These are phyloP conservation scores for Terana coerulea DNA, from an alignment of 768 basidiomycete species.

Conservation along the genomic window DNA sequence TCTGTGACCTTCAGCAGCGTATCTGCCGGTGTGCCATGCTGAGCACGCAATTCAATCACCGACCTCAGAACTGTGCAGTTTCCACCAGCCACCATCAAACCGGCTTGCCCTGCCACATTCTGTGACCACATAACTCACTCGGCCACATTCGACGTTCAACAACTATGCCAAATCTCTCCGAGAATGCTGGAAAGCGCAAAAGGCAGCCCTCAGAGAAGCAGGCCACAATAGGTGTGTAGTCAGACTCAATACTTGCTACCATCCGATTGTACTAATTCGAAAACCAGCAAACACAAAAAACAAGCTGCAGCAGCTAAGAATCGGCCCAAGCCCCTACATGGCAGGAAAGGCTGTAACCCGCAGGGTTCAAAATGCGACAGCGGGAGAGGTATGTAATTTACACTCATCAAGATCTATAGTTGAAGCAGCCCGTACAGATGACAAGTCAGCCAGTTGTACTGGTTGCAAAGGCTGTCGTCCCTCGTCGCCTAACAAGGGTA, in stretches of 20 bases:
- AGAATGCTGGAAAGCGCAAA: neutral
- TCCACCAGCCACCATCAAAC: neutral
- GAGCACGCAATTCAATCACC: neutral
- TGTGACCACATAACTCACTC: neutral
- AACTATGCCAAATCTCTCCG: neutral
- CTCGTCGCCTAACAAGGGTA: neutral
- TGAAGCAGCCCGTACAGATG: neutral
- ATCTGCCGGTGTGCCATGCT: neutral
- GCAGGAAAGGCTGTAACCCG: neutral
- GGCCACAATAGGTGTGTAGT: neutral
- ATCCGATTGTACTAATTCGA: neutral
- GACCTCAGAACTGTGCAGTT: neutral
- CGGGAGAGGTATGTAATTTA: neutral
- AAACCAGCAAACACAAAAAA: neutral
- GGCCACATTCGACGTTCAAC: neutral
- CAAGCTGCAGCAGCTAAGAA: neutral
- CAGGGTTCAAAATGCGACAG: neutral
- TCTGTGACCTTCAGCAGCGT: no score
- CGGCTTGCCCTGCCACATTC: neutral
- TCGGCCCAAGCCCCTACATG: no score
- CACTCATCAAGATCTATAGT: neutral
- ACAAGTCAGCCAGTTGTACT: neutral
- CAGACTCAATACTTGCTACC: neutral
- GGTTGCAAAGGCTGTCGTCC: neutral
- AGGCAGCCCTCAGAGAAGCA: neutral